These are phyloP conservation scores for Fusarium cyanostomum DNA, from an alignment of 2,329 filamentous ascomycete species.

Conservation along the genomic window DNA sequence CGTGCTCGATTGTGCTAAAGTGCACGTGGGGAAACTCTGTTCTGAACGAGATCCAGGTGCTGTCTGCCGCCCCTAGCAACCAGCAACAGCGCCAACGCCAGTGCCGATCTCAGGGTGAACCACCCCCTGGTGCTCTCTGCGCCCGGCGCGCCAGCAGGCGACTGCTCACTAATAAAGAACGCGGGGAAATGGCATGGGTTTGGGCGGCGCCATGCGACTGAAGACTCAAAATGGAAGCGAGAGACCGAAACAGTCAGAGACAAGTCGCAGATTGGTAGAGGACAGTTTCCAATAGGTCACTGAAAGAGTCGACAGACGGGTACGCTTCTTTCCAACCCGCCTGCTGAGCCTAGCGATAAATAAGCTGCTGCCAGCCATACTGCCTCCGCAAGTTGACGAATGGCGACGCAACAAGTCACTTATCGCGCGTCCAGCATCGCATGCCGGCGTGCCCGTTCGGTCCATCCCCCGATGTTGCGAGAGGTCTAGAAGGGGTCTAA, in stretches of 20 bases:
- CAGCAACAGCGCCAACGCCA: conserved; percentile 34
- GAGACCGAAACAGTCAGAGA: conserved; percentile 20
- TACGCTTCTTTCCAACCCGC: conserved; percentile 2
- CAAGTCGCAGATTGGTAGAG: conserved; percentile 10
- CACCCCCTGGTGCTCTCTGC: conserved; percentile 23
- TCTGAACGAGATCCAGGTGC: conserved; percentile 11
- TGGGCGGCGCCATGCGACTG: conserved; percentile 23
- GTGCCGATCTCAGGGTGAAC: conserved; percentile 33
- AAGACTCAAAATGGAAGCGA: conserved; percentile 23
- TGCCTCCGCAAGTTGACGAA: conserved; percentile 26
- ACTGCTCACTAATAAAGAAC: conserved; percentile 28
- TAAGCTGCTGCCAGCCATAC: conserved; percentile 25
- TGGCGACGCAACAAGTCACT: conserved; percentile 37
- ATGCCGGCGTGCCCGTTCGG: conserved; percentile 12
- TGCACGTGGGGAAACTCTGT: conserved; percentile 30
- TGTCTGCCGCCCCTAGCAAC: conserved; percentile 38
- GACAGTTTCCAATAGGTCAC: conserved; percentile 1
- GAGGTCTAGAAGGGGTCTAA: background rate
- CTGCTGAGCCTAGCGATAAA: conserved; percentile 14
- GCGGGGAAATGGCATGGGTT: conserved; percentile 39
- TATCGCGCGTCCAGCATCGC: conserved; percentile 32
- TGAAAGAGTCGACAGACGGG: conserved; percentile 11
- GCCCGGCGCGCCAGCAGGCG: conserved; percentile 28
- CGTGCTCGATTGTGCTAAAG: conserved; percentile 12
- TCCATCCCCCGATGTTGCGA: background rate